These are phyloP conservation scores for Diplodia seriata DNA, from an alignment of 2,329 filamentous ascomycete species.

Conservation along the genomic window DNA sequence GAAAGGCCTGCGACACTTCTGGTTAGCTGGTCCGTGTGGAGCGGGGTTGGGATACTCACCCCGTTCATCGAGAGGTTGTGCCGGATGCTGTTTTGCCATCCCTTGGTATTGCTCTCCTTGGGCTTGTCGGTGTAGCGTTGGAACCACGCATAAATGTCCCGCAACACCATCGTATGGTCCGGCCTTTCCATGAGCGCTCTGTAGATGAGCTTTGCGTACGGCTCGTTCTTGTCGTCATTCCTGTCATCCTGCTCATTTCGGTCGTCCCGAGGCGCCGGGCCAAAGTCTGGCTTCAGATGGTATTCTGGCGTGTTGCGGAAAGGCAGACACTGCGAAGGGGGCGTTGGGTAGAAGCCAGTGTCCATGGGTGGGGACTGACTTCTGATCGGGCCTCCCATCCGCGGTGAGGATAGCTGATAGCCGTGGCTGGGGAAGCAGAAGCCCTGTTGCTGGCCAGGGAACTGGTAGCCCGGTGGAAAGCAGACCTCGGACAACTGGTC, in stretches of 20 bases:
- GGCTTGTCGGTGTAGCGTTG: constrained; percentile 79
- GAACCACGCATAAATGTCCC: constrained; percentile 93
- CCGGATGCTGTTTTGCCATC: constrained; percentile 95
- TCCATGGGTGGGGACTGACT: not conserved
- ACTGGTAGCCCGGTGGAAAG: constrained; percentile 23
- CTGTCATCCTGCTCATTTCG: constrained; percentile 35
- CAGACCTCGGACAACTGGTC: constrained; percentile 6
- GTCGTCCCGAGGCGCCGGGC: not conserved
- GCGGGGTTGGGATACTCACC: constrained; percentile 61
- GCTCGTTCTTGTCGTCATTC: constrained; percentile 58
- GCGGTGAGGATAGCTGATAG: constrained; percentile 2
- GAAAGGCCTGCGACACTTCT: constrained; percentile 57
- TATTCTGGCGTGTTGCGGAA: not conserved
- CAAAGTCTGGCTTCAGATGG: not conserved
- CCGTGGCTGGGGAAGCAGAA: constrained; percentile 8
- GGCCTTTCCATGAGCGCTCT: constrained; percentile 73
- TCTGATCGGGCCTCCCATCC: not conserved
- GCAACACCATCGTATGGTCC: constrained; percentile 74
- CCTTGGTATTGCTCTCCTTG: constrained; percentile 61
- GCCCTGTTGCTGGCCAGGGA: not conserved
- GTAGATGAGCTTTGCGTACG: constrained; percentile 85
- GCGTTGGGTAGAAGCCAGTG: constrained; percentile 1
- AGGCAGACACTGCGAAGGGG: constrained; percentile 6
- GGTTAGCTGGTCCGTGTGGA: constrained; percentile 16
- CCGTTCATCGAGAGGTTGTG: constrained; percentile 97